These are phyloP conservation scores for Penicillium bialowiezense DNA, from an alignment of 495 filamentous ascomycete genomes.

Conservation along the genomic window DNA sequence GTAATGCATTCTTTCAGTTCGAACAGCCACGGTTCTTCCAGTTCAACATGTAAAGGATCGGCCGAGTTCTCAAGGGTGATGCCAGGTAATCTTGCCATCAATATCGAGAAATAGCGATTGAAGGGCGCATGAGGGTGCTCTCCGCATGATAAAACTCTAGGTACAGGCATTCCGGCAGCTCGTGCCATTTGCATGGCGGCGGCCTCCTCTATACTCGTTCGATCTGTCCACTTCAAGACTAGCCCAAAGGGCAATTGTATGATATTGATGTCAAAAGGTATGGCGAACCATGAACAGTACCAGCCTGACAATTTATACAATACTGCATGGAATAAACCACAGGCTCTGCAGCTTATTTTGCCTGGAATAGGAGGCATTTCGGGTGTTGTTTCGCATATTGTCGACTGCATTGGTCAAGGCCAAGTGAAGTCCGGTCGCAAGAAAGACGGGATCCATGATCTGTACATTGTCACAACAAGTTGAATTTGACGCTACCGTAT, in stretches of 20 bases:
- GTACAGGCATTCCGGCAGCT: conserved; percentile 37
- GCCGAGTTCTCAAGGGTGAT: conserved; percentile 10
- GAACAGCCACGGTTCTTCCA: conserved; percentile 14
- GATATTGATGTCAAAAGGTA: conserved; percentile 20
- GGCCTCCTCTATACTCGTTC: conserved; percentile 40
- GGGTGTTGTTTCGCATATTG: conserved; percentile 13
- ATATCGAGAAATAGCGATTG: conserved; percentile 13
- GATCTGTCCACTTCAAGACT: conserved; percentile 41
- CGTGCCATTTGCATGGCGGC: conserved; percentile 35
- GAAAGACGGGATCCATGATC: conserved; percentile 11
- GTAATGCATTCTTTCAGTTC: conserved; percentile 14
- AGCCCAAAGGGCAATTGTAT: conserved; percentile 32
- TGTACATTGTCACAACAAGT: neutral
- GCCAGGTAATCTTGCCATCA: conserved; percentile 15
- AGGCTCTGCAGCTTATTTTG: conserved; percentile 3
- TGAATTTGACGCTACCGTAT: neutral
- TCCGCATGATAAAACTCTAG: conserved; percentile 38
- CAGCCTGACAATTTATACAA: conserved; percentile 23
- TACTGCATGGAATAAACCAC: conserved; percentile 22
- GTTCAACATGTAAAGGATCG: conserved; percentile 10
- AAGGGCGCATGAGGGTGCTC: conserved; percentile 32
- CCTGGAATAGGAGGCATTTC: conserved; percentile 6
- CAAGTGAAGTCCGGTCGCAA: conserved; percentile 26
- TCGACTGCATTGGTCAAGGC: conserved; percentile 13
- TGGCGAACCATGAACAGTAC: conserved; percentile 25